phyloP scores from a whole-genome alignment of 2,329 filamentous ascomycete species.

The Drechslerella stenobrocha region DNA sequence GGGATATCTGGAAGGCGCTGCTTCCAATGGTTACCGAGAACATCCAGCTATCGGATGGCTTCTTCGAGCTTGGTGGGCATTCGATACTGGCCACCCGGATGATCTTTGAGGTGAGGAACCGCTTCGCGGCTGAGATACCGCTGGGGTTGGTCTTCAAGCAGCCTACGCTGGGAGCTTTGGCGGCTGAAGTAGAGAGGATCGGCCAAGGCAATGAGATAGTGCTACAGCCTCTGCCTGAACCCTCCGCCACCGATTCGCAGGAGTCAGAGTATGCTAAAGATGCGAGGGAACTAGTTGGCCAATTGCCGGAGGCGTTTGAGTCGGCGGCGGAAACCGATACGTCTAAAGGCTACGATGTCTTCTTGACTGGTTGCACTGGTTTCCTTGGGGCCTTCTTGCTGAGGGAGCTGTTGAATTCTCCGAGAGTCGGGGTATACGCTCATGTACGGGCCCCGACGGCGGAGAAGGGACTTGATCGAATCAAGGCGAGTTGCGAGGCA shows the following conservation, averaged over 20 bases:
- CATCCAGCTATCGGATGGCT: conserved; percentile 60
- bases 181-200: conserved; percentile 61
- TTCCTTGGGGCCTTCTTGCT: conserved; percentile 84
- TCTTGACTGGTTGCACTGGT: conserved; percentile 86
- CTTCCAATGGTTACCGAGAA: conserved; percentile 48
- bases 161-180: conserved; percentile 62
- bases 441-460: conserved; percentile 72
- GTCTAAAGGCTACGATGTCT: conserved; percentile 62
- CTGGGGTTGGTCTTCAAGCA: conserved; percentile 72
- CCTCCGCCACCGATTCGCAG: conserved; percentile 54
- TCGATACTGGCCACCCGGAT: conserved; percentile 80
- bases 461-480: conserved; percentile 65
- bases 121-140: conserved; percentile 66
- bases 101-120: conserved; percentile 69
- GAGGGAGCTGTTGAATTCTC: conserved; percentile 69
- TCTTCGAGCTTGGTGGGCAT: conserved; percentile 81
- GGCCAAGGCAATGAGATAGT: conserved; percentile 55
- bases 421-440: conserved; percentile 67
- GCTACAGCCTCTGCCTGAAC: conserved; percentile 55
- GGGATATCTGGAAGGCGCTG: conserved; percentile 51
- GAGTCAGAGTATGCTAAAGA: conserved; percentile 61
- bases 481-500: conserved; percentile 69
- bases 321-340: conserved; percentile 53
- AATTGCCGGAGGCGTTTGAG: conserved; percentile 59
- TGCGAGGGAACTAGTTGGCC: conserved; percentile 59